Conservation (phyloP, 1,139 yeast genomes). For the Geotrichum restrictum region DNA sequence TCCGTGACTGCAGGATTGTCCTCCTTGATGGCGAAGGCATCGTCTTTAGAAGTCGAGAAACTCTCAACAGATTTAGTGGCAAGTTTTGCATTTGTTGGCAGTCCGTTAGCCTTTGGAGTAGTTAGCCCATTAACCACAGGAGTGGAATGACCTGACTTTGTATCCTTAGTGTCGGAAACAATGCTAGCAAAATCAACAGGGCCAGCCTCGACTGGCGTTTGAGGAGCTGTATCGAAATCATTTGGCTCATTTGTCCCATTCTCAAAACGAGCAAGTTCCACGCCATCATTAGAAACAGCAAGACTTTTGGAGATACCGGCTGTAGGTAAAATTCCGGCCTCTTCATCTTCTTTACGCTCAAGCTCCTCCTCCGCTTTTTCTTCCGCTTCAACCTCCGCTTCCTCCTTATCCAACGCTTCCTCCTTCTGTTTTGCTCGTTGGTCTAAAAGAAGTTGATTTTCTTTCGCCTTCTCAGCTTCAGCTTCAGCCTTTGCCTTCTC, state of each 20-base stretch:
- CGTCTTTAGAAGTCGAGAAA: neutral
- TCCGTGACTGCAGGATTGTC: conserved; percentile 28
- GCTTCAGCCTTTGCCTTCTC: conserved; percentile 22
- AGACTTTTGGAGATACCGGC: conserved; percentile 27
- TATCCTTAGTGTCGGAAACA: too few relatives aligned
- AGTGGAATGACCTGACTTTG: neutral
- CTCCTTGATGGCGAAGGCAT: conserved; percentile 12
- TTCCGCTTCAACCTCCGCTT: conserved; percentile 16
- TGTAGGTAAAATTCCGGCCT: conserved; percentile 1
- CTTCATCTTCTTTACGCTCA: neutral
- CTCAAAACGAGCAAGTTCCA: conserved; percentile 5
- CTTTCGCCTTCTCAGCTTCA: conserved; percentile 21
- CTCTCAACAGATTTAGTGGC: neutral
- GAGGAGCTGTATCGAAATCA: neutral
- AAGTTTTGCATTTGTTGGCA: neutral
- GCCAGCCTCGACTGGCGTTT: neutral
- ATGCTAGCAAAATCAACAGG: too few relatives aligned
- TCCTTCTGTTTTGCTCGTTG: conserved; percentile 12
- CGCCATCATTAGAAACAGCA: conserved; percentile 27
- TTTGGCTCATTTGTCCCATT: neutral
- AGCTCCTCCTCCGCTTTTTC: conserved; percentile 9
- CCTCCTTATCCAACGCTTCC: conserved; percentile 9
- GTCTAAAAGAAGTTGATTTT: conserved; percentile 11
- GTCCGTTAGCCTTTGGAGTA: too few relatives aligned
- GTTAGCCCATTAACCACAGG: neutral